Conservation (phyloP, 1,139 yeast species). For the Pneumocystis oryctolagi region DNA sequence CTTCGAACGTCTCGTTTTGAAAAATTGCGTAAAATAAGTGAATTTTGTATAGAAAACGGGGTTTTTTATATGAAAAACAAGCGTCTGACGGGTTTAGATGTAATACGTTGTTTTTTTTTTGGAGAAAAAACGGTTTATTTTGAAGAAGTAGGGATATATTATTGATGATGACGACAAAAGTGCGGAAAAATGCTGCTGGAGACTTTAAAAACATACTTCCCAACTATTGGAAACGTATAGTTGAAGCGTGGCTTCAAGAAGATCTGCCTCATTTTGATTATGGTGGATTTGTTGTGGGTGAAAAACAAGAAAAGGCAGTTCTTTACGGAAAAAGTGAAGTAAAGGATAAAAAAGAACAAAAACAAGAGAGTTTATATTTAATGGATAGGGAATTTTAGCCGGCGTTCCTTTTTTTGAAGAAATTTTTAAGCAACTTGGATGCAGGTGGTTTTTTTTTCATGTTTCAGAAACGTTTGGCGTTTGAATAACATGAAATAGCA, state of each 20-base stretch:
- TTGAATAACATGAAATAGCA: conserved; percentile 21
- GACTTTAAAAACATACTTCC: conserved; percentile 8
- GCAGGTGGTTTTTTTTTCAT: background rate
- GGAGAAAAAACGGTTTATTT: background rate
- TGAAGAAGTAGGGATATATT: background rate
- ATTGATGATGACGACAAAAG: background rate
- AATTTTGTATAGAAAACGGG: too few species aligned
- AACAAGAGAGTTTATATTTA: background rate
- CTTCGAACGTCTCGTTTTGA: too few species aligned
- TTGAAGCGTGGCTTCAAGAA: conserved; percentile 62
- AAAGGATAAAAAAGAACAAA: conserved; percentile 5
- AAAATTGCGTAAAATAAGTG: too few species aligned
- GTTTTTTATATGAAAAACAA: too few species aligned
- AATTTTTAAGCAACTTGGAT: conserved; percentile 45
- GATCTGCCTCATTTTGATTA: conserved; percentile 89
- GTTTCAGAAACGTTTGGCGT: background rate
- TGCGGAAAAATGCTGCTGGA: background rate
- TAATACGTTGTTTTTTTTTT: background rate
- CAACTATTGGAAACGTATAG: conserved; percentile 53
- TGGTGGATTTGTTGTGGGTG: conserved; percentile 92
- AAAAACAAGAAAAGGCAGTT: conserved; percentile 52
- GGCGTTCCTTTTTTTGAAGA: conserved; percentile 87
- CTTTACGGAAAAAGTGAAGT: conserved; percentile 56
- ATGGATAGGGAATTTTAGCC: conserved; percentile 46
- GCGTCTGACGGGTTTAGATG: too few species aligned